Base-by-base conservation (phyloP, 2,329 filamentous ascomycete species). In the Spiromastix sp. region DNA sequence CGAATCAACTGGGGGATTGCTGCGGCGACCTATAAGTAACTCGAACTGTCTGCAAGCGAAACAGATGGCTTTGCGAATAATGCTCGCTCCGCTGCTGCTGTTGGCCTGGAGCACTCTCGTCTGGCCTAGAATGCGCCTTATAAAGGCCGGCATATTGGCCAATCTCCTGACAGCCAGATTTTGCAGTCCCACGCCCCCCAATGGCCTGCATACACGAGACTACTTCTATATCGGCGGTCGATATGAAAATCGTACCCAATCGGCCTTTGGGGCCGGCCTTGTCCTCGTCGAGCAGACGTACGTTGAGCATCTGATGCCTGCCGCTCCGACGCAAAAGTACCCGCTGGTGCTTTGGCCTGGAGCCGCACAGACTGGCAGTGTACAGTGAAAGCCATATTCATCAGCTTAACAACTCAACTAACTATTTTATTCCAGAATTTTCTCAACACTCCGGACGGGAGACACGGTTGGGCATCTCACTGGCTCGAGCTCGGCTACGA, bases 371-470 rank as follows among this genome's bases (percentile, higher is more conserved):
- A 53, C 55, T 11, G 54, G 50, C n/a, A 55, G 54, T 4, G 54
- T 57, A 16, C 21, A 30, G 4, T 15, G 20, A 20, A 16, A 27
- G 33, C 12, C 2, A 8, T 36, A 22, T 33, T 19, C 24, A 32
- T 32, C 13, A 9, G 3, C 16, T 21, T 22, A 13, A 3, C 12
- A 32, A 17, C 21, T 4, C 29, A 15, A 7, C 20, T 16, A 22
- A 27, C 28, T 22, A 34, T 10, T 31, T 31, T 29, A 8, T 16
- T 17, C 19, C 30, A 60, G 54, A 62, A 63, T 32, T 67, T 57
- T 55, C 48, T 66, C 19, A 68, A 66, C 39, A 71, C 63, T 21
- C 67, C 67, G 3, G 66, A 71, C 42, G 60, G 58, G 21, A 51
- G 60, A 4, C 40, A 50, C 37, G 67, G 67, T 27, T 71, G 66